Conservation (phyloP, 148 eudicot genomes). For the Rhododendron molle region DNA sequence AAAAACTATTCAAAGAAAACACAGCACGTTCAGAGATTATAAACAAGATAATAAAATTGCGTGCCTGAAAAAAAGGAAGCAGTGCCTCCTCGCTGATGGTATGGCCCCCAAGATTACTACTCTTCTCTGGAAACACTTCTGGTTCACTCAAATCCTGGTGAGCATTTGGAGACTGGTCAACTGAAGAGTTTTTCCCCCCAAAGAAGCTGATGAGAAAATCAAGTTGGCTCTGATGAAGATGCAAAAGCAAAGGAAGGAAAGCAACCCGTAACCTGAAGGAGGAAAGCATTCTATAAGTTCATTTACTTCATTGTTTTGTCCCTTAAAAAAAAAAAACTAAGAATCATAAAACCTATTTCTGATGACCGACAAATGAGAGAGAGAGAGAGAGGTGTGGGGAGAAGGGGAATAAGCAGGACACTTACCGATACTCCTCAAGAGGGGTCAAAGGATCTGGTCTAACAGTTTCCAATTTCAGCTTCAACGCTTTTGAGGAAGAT, state of each 20-base stretch:
- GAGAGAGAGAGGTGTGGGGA: neutral
- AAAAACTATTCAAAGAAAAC: neutral
- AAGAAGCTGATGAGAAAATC: conserved; percentile 82
- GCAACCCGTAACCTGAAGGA: conserved; percentile 63
- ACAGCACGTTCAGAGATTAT: neutral
- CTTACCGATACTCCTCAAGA: conserved; percentile 87
- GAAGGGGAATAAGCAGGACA: neutral
- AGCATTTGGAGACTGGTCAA: conserved; percentile 28
- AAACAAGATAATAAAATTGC: conserved; percentile 15
- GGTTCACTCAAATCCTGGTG: conserved; percentile 31
- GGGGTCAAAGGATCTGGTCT: conserved; percentile 83
- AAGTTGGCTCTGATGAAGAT: conserved; percentile 95
- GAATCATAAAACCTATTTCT: neutral
- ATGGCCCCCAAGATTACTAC: conserved; percentile 28
- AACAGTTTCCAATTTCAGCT: conserved; percentile 77
- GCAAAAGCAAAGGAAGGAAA: conserved; percentile 76
- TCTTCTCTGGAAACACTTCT: conserved; percentile 22
- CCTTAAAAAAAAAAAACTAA: neutral
- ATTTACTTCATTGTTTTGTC: neutral
- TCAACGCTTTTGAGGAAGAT: conserved; percentile 72
- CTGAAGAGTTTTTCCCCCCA: conserved; percentile 43
- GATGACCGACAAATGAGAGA: neutral
- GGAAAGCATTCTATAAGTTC: neutral
- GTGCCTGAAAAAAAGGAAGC: conserved; percentile 92
- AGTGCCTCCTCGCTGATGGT: conserved; percentile 68